Base-by-base conservation (phyloP, 1,284 basidiomycete genomes). In the Clitocybe nebularis region DNA sequence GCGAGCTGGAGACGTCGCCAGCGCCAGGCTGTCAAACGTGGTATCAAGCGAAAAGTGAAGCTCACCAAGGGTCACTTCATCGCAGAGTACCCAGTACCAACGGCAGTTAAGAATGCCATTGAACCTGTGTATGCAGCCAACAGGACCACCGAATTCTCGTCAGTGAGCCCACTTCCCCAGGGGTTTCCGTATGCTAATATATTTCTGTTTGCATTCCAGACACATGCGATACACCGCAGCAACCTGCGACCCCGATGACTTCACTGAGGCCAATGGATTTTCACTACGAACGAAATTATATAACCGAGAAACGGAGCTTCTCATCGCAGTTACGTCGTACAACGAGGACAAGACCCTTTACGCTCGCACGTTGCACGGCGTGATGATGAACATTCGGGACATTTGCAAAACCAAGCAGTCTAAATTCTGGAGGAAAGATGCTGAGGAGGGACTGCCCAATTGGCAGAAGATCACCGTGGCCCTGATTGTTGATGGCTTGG, bases 361-460 rank as follows among this genome's bases (percentile, higher is more conserved):
- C 56, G 84, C 92, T 10, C 85, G 92, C 47, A 97, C 93, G 1
- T 71, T 97, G 32, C 93, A 97, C 58, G 90, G 91, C 50, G 89
- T 98, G 59, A 97, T 98, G 93, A 67, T 93, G 54, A 99, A 99
- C 67, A 95, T 99, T 52, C 89, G 94, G 51, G 94, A 98, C 59
- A 97, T 98, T 53, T 96, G 93, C 79, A 94, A 92, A 70, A 93
- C 91, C 37, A 94, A 94, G 63, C 82, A 85, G 57, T 94, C 92
- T 45, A 94, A 93, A 60, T 98, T 91, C 71, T 97, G 85, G 93
- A 77, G 86, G 40, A 75, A 79, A 41, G 77, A 75, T 42, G 81
- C 89, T 0, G 93, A 97, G 64, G 89, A 92, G 54, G 94, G 91
- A 36, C 69, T 79, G 41, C 89, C 91, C 21, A 87, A 77, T 17